phyloP scores from a whole-genome alignment of 495 filamentous ascomycete species.

The Lasiosphaeria hispida region DNA sequence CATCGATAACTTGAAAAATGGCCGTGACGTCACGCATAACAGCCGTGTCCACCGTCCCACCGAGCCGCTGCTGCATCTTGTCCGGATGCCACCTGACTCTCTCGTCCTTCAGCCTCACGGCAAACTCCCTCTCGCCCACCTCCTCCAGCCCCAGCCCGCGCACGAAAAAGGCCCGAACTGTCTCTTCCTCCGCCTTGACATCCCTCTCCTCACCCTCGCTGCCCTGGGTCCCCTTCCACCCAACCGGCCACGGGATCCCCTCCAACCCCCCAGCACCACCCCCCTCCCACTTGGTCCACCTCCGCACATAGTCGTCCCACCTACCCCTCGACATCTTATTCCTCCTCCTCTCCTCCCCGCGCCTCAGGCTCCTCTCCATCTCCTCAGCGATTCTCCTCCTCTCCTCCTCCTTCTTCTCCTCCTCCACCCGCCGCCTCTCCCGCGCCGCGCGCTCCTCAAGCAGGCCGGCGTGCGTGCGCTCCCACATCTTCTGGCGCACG shows the following conservation, averaged over 20 bases:
- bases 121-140: constrained; percentile 57
- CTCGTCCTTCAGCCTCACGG: constrained; percentile 72
- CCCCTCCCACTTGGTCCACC: constrained; percentile 58
- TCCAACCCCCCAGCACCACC: constrained; percentile 23
- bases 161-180: constrained; percentile 43
- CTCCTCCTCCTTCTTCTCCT: constrained; percentile 43
- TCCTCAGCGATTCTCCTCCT: constrained; percentile 47
- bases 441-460: constrained; percentile 52
- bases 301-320: constrained; percentile 63
- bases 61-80: constrained; percentile 90
- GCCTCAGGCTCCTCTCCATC: constrained; percentile 48
- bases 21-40: constrained; percentile 76
- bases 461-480: constrained; percentile 71
- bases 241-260: constrained; percentile 76
- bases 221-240: constrained; percentile 23
- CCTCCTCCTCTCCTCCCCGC: constrained; percentile 43
- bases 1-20: constrained; percentile 88
- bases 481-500: constrained; percentile 89
- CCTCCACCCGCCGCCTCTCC: constrained; percentile 38
- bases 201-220: constrained; percentile 21
- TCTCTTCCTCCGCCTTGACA: constrained; percentile 11
- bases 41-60: constrained; percentile 61
- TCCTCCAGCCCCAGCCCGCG: constrained; percentile 49
- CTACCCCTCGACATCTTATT: constrained; percentile 36
- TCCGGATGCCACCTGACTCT: constrained; percentile 96